Evolutionary conservation across 495 filamentous ascomycete genomes (phyloP).

Genomic region (Daldinia caldariorum): DNA sequence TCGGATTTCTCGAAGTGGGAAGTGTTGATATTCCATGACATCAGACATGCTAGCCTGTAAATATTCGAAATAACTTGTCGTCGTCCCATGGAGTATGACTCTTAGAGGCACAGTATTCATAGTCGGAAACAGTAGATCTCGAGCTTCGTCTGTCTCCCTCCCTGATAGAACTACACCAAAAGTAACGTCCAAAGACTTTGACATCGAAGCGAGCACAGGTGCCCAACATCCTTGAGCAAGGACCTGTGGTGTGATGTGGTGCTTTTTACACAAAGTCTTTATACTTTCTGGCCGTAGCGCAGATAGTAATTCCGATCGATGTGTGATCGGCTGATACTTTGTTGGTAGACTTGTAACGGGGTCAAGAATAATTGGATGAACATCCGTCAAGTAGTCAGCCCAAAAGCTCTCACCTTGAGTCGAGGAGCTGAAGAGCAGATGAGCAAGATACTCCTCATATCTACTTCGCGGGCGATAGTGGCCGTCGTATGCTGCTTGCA

Average conservation of each 20-base stretch:
- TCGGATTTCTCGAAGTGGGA: slow-evolving; percentile 71
- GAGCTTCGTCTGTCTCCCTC: slow-evolving; percentile 66
- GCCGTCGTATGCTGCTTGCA: slow-evolving; percentile 66
- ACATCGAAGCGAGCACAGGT: slow-evolving; percentile 65
- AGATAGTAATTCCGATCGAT: slow-evolving; percentile 62
- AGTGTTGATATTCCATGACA: slow-evolving; percentile 68
- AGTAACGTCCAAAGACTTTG: slow-evolving; percentile 67
- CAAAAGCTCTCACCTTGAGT: slow-evolving; percentile 65
- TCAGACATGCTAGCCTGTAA: slow-evolving; percentile 68
- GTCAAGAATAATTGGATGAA: slow-evolving; percentile 52
- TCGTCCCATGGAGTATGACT: slow-evolving; percentile 68
- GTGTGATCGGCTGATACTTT: slow-evolving; percentile 20
- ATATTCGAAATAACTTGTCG: slow-evolving; percentile 68
- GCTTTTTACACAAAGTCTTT: slow-evolving; percentile 62
- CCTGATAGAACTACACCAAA: slow-evolving; percentile 80
- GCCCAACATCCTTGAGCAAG: slow-evolving; percentile 74
- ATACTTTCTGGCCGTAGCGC: slow-evolving; percentile 47
- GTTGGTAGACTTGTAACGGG: slow-evolving; percentile 11
- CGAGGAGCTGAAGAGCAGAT: slow-evolving; percentile 51
- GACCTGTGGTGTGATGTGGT: slow-evolving; percentile 70
- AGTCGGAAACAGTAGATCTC: slow-evolving; percentile 74
- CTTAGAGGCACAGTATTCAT: slow-evolving; percentile 81
- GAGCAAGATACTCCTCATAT: slow-evolving; percentile 60
- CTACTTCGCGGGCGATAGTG: slow-evolving; percentile 51
- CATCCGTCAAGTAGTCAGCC: slow-evolving; percentile 64